Evolutionary conservation across 1,139 yeast genomes (phyloP).

Genomic region (Candida buenavistaensis): DNA sequence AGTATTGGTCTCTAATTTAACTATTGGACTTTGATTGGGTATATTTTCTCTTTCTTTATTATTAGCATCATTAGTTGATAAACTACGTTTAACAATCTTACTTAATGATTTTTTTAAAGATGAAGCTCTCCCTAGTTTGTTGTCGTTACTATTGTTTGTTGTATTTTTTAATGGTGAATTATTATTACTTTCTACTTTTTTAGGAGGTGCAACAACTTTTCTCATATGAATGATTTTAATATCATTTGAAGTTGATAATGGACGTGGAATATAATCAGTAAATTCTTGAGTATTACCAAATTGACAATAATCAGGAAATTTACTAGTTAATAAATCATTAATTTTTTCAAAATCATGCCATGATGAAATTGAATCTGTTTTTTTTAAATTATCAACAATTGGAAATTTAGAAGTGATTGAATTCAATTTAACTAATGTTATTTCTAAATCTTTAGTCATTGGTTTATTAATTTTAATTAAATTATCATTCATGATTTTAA

Average conservation of each 20-base stretch:
- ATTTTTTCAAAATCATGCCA: slow-evolving; percentile 14
- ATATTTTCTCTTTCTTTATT: slow-evolving; percentile 2
- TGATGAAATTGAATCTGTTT: slow-evolving; percentile 2
- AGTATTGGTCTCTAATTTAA: slow-evolving; percentile 4
- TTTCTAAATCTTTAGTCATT: slow-evolving; percentile 13
- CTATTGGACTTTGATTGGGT: slow-evolving; percentile 2
- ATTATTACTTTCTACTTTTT: slow-evolving; percentile 2
- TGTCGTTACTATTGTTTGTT: background rate
- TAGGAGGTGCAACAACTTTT: slow-evolving; percentile 4
- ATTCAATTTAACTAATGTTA: slow-evolving; percentile 13
- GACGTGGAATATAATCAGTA: slow-evolving; percentile 12
- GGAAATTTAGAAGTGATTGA: slow-evolving; percentile 13
- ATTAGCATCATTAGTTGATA: slow-evolving; percentile 9
- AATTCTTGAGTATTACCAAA: slow-evolving; percentile 5
- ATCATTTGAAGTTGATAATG: slow-evolving; percentile 11
- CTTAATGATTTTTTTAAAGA: slow-evolving; percentile 12
- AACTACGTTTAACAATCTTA: slow-evolving; percentile 11
- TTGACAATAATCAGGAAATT: slow-evolving; percentile 13
- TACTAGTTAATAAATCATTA: slow-evolving; percentile 10
- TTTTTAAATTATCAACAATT: slow-evolving; percentile 12
- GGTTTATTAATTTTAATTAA: slow-evolving; percentile 8
- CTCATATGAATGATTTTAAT: slow-evolving; percentile 6
- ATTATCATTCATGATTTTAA: slow-evolving; percentile 14
- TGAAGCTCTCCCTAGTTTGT: slow-evolving; percentile 5
- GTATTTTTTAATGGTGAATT: slow-evolving; percentile 1